Conservation (phyloP, 1,284 basidiomycete genomes). For the Cutaneotrichosporon curvatum region DNA sequence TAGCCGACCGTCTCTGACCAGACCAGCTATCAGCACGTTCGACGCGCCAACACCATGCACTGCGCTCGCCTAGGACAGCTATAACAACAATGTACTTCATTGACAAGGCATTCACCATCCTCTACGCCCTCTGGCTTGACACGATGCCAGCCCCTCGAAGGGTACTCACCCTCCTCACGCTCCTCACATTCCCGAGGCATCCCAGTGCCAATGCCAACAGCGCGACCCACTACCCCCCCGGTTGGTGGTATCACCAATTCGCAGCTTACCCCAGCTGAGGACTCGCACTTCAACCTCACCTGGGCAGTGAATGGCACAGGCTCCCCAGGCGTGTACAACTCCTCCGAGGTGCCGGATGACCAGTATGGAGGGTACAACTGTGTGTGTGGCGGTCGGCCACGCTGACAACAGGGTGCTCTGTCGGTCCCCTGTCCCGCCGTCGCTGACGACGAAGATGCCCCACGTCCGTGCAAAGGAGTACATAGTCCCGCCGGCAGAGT, state of each 20-base stretch:
- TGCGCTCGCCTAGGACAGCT: too few relatives aligned
- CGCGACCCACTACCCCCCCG: slow-evolving; percentile 7
- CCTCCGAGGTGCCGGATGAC: slow-evolving; percentile 20
- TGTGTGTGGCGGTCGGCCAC: slow-evolving; percentile 5
- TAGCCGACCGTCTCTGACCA: too few relatives aligned
- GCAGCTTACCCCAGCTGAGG: slow-evolving; percentile 2
- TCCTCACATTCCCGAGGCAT: too few relatives aligned
- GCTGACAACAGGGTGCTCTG: slow-evolving; percentile 12
- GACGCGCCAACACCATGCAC: too few relatives aligned
- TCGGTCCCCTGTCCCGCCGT: slow-evolving; percentile 4
- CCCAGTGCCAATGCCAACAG: too few relatives aligned
- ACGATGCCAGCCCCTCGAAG: too few relatives aligned
- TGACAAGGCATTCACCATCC: too few relatives aligned
- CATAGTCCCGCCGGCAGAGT: slow-evolving; percentile 10
- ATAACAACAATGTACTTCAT: too few relatives aligned
- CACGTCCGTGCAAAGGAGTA: slow-evolving; percentile 5
- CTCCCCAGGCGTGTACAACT: slow-evolving; percentile 28
- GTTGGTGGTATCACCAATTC: background rate
- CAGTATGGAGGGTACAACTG: slow-evolving; percentile 35
- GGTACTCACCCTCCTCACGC: too few relatives aligned
- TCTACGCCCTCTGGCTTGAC: too few relatives aligned
- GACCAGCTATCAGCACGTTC: too few relatives aligned
- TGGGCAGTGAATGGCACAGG: slow-evolving; percentile 25
- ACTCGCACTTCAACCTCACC: slow-evolving; percentile 16
- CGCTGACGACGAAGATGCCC: background rate